Evolutionary conservation across 257 asterid species (phyloP), one percentile per base, ranked within the genome.

Genomic region (Solanum pinnatisectum): DNA sequence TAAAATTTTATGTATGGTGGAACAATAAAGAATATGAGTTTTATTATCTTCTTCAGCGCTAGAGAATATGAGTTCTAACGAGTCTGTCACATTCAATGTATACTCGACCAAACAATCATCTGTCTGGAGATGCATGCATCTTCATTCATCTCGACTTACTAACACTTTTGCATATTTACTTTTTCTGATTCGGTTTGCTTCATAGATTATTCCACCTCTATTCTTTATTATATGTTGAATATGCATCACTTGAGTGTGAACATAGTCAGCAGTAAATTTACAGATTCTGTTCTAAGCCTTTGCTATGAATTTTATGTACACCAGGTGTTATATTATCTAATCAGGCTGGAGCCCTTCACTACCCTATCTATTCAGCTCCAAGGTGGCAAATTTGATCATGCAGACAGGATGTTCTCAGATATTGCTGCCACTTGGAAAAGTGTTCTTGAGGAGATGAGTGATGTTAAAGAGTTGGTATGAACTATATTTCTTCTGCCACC

Each of bases 351-450:
- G 91, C 99, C 99, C 88, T 97, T 96, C 92, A 97, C 99, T 84
- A 97, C 99, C 83, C 96, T 97, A 36, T 95, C 99, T 70, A 93
- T 96, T 91, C 99, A 97, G 90, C 98, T 97, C 82, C 99, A 97
- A 96, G 99, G 99, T 72, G 99, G 98, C 89, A 96, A 94, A 89
- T 97, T 97, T 86, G 99, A 97, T 93, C 99, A 97, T 90, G 99
- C 99, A 87, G 99, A 97, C 91, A 95, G 99, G 92, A 94, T 97
- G 99, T 97, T 97, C 90, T 93, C 93, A 23, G 99, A 97, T 92
- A 93, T 97, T 89, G 92, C 92, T 93, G 98, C 98, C 68, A 96
- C 99, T 25, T 97, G 99, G 99, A 92, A 90, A 90, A 98, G 99
- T 89, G 98, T 97, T 92, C 96, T 96, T 37, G 99, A 96, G 93